Evolutionary conservation across 306 rosid species (phyloP).

Genomic region (Quillaja saponaria): DNA sequence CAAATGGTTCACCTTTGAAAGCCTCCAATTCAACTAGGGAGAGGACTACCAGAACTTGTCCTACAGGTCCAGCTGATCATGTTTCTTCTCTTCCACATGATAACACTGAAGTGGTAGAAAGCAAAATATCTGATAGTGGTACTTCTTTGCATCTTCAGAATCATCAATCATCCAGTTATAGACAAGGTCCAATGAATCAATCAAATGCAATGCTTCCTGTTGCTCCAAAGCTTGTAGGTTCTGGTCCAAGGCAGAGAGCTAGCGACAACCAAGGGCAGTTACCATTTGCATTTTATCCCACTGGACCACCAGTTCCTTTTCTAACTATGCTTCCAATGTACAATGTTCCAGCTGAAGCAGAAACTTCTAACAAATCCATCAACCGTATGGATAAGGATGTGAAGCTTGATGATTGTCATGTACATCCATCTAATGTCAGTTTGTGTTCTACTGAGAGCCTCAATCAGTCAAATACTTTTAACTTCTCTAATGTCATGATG

Average conservation of each 20-base stretch:
- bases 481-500: conserved; percentile 27
- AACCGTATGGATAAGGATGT: conserved; percentile 42
- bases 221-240: conserved; percentile 40
- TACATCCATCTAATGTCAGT: conserved; percentile 29
- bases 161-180: conserved; percentile 44
- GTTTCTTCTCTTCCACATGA: conserved; percentile 49
- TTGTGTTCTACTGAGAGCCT: conserved; percentile 38
- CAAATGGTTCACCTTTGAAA: conserved; percentile 50
- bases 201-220: conserved; percentile 43
- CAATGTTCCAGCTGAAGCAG: conserved; percentile 47
- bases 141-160: conserved; percentile 38
- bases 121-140: conserved; percentile 37
- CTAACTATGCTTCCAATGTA: conserved; percentile 45
- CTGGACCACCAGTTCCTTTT: conserved; percentile 55
- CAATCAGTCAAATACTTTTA: conserved; percentile 30
- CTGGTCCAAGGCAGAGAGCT: conserved; percentile 48
- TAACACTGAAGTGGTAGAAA: conserved; percentile 45
- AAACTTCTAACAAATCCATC: conserved; percentile 44
- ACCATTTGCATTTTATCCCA: conserved; percentile 49
- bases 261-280: conserved; percentile 39
- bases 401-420: conserved; percentile 39
- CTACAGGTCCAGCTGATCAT: conserved; percentile 37
- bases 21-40: conserved; percentile 51
- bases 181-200: conserved; percentile 43
- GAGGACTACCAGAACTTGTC: conserved; percentile 30